A percentile compares a stretch with the other conserved stretches of the same genome.
phyloP scores from a whole-genome alignment of 2,329 filamentous ascomycete species.

The Claviceps sp. region DNA sequence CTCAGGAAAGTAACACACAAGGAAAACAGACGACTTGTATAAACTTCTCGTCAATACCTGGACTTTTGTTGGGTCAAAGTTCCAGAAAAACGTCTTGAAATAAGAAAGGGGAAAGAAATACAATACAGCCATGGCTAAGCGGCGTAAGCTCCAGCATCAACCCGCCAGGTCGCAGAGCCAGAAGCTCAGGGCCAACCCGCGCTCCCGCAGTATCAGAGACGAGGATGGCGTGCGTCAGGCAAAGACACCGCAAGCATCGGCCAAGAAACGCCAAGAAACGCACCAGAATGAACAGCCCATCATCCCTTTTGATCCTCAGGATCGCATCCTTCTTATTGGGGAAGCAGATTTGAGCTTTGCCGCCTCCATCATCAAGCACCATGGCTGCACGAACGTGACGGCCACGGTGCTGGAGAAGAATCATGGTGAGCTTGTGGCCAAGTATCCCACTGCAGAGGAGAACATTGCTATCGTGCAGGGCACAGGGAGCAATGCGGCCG shows the following conservation, averaged over 20 bases:
- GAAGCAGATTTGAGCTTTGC: conserved; percentile 76
- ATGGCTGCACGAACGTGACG: conserved; percentile 52
- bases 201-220: not conserved
- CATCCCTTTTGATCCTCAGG: conserved; percentile 53
- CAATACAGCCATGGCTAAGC: conserved; percentile 7
- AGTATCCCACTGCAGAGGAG: conserved; percentile 58
- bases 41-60: too few species aligned
- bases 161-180: conserved; percentile 8
- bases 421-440: conserved; percentile 44
- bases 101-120: not conserved
- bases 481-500: conserved; percentile 5
- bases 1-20: not conserved
- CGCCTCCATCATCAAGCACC: conserved; percentile 49
- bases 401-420: conserved; percentile 55
- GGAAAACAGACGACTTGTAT: not conserved
- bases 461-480: conserved; percentile 39
- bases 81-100: not conserved
- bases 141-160: conserved; percentile 8
- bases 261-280: conserved; percentile 10
- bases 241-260: not conserved
- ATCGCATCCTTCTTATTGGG: conserved; percentile 63
- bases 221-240: conserved; percentile 4
- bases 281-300: conserved; percentile 26
- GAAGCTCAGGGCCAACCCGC: conserved; percentile 7
- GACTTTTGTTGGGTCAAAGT: too few species aligned